Conservation (phyloP, 768 basidiomycete genomes). For the Pholiota conissans region DNA sequence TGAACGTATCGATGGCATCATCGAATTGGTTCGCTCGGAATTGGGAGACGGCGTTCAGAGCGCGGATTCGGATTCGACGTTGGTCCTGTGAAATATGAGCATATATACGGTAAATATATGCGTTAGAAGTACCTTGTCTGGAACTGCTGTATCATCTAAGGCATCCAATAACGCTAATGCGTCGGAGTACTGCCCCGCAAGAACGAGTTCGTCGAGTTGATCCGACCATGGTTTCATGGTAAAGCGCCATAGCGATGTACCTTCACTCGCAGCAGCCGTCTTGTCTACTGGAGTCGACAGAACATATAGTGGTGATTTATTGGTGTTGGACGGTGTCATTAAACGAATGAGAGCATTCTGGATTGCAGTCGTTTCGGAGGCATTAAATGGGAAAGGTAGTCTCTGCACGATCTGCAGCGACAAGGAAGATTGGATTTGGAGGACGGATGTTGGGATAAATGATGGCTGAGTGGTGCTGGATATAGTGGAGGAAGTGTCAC, state of each 20-base stretch:
- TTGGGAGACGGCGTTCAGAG: slow-evolving; percentile 76
- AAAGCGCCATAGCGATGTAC: slow-evolving; percentile 78
- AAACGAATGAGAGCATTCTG: slow-evolving; percentile 61
- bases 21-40: slow-evolving; percentile 73
- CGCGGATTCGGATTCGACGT: slow-evolving; percentile 59
- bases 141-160: slow-evolving; percentile 56
- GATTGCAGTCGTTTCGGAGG: slow-evolving; percentile 22
- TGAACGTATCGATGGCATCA: slow-evolving; percentile 82
- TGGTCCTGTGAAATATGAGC: slow-evolving; percentile 28
- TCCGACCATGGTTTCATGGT: slow-evolving; percentile 71
- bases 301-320: slow-evolving; percentile 59
- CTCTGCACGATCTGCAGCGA: slow-evolving; percentile 63
- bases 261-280: slow-evolving; percentile 60
- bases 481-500: slow-evolving; percentile 23
- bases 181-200: slow-evolving; percentile 66
- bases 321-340: slow-evolving; percentile 53
- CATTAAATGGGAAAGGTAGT: slow-evolving; percentile 60
- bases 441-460: slow-evolving; percentile 53
- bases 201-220: slow-evolving; percentile 84
- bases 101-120: not conserved
- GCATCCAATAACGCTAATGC: slow-evolving; percentile 78
- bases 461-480: slow-evolving; percentile 18
- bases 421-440: slow-evolving; percentile 73
- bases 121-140: slow-evolving; percentile 57
- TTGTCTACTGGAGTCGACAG: slow-evolving; percentile 78